These are phyloP conservation scores for Phytophthora brassicae DNA, from an alignment of 352 stramenopile genomes.

Conservation along the genomic window DNA sequence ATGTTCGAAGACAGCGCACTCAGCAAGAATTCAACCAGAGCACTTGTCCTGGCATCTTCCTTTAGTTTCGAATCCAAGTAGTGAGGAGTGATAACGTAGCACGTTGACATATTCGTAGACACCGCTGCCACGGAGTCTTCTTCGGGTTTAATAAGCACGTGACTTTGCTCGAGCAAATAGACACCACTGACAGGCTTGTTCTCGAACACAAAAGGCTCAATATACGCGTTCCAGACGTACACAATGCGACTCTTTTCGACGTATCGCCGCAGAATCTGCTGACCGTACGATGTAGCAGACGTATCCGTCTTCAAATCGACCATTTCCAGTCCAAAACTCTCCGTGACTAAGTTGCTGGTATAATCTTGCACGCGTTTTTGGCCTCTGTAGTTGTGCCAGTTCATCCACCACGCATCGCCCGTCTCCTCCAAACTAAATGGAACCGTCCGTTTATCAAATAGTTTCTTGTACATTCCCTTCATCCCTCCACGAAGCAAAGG, in stretches of 20 bases:
- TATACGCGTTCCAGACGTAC: conserved; percentile 56
- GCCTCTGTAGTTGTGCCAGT: conserved; percentile 31
- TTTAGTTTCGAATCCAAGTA: conserved; percentile 33
- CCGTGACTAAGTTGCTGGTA: conserved; percentile 47
- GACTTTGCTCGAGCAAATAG: conserved; percentile 53
- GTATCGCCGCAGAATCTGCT: conserved; percentile 59
- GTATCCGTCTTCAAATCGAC: conserved; percentile 42
- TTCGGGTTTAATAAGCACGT: conserved; percentile 52
- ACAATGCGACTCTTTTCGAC: conserved; percentile 56
- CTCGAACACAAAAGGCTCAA: conserved; percentile 55
- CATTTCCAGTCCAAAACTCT: conserved; percentile 58
- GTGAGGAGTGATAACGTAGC: conserved; percentile 51
- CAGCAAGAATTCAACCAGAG: conserved; percentile 47
- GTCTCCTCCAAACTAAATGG: conserved; percentile 36
- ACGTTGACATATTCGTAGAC: conserved; percentile 51
- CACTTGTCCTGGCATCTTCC: conserved; percentile 26
- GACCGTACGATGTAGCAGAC: conserved; percentile 44
- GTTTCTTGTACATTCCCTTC: conserved; percentile 39
- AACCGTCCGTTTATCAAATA: conserved; percentile 35
- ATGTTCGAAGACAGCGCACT: conserved; percentile 38
- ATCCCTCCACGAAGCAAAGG: conserved; percentile 35
- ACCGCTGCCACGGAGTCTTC: conserved; percentile 12
- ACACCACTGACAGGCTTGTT: conserved; percentile 39
- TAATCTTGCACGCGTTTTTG: conserved; percentile 14
- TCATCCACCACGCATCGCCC: conserved; percentile 39